Evolutionary conservation across 805 yeast genomes (phyloP).

Genomic region (Starmera quercuum): DNA sequence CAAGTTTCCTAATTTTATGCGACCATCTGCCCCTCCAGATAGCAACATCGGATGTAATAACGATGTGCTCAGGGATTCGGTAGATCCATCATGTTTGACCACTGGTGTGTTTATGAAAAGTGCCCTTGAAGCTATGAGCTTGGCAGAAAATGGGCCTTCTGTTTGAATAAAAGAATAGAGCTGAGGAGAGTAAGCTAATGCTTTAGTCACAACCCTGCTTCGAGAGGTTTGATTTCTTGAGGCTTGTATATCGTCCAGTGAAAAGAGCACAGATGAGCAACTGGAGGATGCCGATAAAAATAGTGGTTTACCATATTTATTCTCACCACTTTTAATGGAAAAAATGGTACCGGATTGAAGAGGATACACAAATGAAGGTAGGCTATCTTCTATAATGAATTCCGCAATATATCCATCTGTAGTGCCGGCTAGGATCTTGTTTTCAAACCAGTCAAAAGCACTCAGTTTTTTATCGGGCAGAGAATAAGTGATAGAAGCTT

Average conservation of each 20-base stretch:
- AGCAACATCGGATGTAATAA: conserved; percentile 37
- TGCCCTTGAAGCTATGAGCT: conserved; percentile 29
- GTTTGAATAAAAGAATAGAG: conserved; percentile 29
- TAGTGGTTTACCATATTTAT: conserved; percentile 24
- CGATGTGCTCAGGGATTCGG: conserved; percentile 32
- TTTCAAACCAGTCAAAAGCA: conserved; percentile 37
- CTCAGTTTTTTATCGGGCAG: conserved; percentile 29
- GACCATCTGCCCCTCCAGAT: conserved; percentile 45
- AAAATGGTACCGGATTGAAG: conserved; percentile 30
- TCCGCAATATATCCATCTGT: conserved; percentile 55
- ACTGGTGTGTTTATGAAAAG: conserved; percentile 25
- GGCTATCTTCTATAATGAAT: conserved; percentile 26
- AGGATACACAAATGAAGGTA: conserved; percentile 31
- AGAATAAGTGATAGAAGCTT: conserved; percentile 20
- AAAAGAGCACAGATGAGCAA: conserved; percentile 31
- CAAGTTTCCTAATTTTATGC: conserved; percentile 31
- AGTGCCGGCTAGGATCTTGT: conserved; percentile 47
- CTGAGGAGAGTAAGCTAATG: conserved; percentile 23
- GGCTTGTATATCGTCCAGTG: conserved; percentile 22
- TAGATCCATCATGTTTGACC: conserved; percentile 32
- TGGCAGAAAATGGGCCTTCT: conserved; percentile 33
- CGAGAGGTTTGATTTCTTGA: conserved; percentile 23
- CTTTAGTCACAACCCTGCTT: conserved; percentile 23
- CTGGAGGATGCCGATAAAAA: conserved; percentile 33
- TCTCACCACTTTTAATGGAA: conserved; percentile 25